These are phyloP conservation scores for Backusella macrospora DNA, from an alignment of 192 early-diverging fungal species.

Conservation along the genomic window DNA sequence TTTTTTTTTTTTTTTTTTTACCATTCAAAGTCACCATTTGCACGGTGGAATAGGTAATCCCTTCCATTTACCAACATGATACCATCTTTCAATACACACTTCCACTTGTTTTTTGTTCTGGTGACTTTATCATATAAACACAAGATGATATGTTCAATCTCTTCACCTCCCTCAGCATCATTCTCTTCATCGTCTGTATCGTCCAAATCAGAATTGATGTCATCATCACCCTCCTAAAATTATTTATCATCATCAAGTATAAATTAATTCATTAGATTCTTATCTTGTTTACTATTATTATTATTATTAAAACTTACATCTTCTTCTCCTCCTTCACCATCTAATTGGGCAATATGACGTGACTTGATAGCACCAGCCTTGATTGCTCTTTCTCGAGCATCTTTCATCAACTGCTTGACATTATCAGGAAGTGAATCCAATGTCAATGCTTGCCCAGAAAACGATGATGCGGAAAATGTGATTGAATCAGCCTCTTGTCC, in stretches of 20 bases:
- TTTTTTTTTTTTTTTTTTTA: conserved; percentile 43
- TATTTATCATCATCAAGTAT: background rate
- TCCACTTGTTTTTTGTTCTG: conserved; percentile 99
- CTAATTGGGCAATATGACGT: conserved; percentile 37
- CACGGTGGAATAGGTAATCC: conserved; percentile 94
- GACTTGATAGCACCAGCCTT: conserved; percentile 33
- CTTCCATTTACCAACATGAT: conserved; percentile 94
- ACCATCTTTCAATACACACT: conserved; percentile 95
- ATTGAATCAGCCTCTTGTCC: conserved; percentile 47
- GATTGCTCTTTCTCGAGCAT: conserved; percentile 31
- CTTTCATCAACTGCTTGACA: conserved; percentile 33
- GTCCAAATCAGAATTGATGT: conserved; percentile 75
- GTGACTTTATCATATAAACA: conserved; percentile 84
- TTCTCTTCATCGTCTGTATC: conserved; percentile 66
- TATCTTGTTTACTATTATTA: background rate
- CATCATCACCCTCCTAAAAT: conserved; percentile 53
- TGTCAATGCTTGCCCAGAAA: conserved; percentile 23
- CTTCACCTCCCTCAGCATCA: conserved; percentile 59
- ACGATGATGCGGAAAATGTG: conserved; percentile 46
- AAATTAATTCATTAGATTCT: too few species aligned
- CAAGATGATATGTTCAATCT: conserved; percentile 72
- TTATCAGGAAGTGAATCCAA: conserved; percentile 33
- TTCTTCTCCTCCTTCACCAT: conserved; percentile 42
- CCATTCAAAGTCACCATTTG: conserved; percentile 98
- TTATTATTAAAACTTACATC: conserved; percentile 18